A percentile compares a stretch with the other conserved stretches of the same genome.
Conservation (phyloP, 768 basidiomycete species). For the Lanmaoa rubissima region DNA sequence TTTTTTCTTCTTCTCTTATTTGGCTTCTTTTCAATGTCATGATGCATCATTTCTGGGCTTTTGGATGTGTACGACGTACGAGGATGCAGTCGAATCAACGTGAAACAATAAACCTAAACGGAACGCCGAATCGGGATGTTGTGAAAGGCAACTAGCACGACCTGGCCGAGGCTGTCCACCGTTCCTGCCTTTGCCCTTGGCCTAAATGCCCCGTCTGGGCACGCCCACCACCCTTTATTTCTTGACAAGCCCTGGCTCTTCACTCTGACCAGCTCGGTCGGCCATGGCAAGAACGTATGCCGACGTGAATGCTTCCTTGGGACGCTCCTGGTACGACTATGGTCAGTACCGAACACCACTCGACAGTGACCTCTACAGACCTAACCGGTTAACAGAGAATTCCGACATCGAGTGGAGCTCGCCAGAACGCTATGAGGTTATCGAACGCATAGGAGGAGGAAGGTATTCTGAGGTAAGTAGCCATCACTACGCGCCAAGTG, state of each 20-base stretch:
- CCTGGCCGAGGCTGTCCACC: slow-evolving; percentile 22
- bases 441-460: slow-evolving; percentile 61
- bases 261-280: slow-evolving; percentile 13
- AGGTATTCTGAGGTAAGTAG: slow-evolving; percentile 58
- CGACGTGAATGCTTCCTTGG: slow-evolving; percentile 56
- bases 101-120: neutral
- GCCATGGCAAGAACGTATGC: slow-evolving; percentile 52
- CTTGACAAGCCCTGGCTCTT: slow-evolving; percentile 17
- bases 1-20: neutral
- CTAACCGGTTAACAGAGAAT: slow-evolving; percentile 41
- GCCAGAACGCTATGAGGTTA: slow-evolving; percentile 67
- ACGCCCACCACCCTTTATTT: slow-evolving; percentile 15
- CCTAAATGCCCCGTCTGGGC: slow-evolving; percentile 27
- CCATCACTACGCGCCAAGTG: neutral
- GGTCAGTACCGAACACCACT: slow-evolving; percentile 35
- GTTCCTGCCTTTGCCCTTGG: slow-evolving; percentile 15
- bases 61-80: neutral
- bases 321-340: slow-evolving; percentile 62
- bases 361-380: neutral
- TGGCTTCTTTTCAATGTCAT: slow-evolving; percentile 17
- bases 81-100: neutral
- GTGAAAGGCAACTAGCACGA: slow-evolving; percentile 4
- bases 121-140: slow-evolving; percentile 6
- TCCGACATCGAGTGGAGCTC: slow-evolving; percentile 61
- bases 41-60: slow-evolving; percentile 13